These are phyloP conservation scores for Plasmodium vinckei DNA, from an alignment of 169 alveolate genomes.

Conservation along the genomic window DNA sequence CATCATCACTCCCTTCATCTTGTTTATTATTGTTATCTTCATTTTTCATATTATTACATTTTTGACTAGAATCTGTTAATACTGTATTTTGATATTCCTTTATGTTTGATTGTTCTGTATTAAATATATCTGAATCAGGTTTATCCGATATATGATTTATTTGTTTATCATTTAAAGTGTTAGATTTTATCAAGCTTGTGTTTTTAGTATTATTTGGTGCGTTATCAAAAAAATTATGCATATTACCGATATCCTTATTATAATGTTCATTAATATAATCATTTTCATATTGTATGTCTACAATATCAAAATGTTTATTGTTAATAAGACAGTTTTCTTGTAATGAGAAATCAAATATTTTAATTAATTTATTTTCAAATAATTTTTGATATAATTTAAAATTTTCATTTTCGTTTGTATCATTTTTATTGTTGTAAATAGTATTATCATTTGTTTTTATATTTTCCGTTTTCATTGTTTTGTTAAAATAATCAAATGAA, in stretches of 20 bases:
- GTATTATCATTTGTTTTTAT: slow-evolving; percentile 10
- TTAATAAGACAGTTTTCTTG: slow-evolving; percentile 8
- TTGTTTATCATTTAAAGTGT: neutral
- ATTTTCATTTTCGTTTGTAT: neutral
- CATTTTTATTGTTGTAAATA: neutral
- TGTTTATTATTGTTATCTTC: neutral
- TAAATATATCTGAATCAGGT: neutral
- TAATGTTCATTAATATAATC: neutral
- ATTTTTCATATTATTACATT: too few species aligned
- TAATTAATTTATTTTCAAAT: slow-evolving; percentile 31
- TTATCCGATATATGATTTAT: neutral
- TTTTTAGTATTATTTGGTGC: neutral
- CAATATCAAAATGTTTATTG: neutral
- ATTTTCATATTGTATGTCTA: neutral
- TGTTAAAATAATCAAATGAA: slow-evolving; percentile 60
- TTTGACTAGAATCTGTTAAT: neutral
- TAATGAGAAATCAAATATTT: slow-evolving; percentile 6
- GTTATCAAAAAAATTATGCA: neutral
- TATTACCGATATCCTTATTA: neutral
- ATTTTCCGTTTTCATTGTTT: slow-evolving; percentile 4
- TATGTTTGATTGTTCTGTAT: neutral
- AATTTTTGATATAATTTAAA: neutral
- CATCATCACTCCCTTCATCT: neutral
- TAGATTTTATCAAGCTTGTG: neutral
- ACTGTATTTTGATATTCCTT: neutral